These are phyloP conservation scores for Hamiltosporidium magnivora DNA, from an alignment of 371 early-diverging fungal genomes.

Conservation along the genomic window DNA sequence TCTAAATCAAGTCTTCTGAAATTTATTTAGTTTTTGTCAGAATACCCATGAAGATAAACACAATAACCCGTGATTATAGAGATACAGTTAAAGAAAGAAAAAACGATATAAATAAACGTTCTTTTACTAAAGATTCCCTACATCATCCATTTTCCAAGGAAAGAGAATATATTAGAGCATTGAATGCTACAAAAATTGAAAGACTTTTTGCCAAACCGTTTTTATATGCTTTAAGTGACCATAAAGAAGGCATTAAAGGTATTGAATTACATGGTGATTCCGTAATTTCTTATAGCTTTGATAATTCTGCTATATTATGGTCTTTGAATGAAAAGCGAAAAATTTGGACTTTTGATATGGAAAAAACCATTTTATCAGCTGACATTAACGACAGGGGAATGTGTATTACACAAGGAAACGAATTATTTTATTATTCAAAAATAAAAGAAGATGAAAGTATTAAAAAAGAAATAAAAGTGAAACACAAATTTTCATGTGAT, in stretches of 20 bases:
- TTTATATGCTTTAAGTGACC: constrained; percentile 31
- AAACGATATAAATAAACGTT: constrained; percentile 25
- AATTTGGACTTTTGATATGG: too few species aligned
- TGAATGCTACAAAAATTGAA: constrained; percentile 56
- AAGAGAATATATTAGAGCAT: constrained; percentile 55
- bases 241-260: constrained; percentile 50
- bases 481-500: too few species aligned
- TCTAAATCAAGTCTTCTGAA: too few species aligned
- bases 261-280: constrained; percentile 18
- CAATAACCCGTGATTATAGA: constrained; percentile 27
- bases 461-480: too few species aligned
- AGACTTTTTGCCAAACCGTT: constrained; percentile 57
- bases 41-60: constrained; percentile 40
- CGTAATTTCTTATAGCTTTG: constrained; percentile 34
- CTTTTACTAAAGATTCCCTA: constrained; percentile 22
- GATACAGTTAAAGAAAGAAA: constrained; percentile 34
- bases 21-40: background rate
- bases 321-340: constrained; percentile 12
- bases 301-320: constrained; percentile 30
- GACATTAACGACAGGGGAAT: too few species aligned
- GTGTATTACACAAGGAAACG: too few species aligned
- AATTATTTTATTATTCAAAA: too few species aligned
- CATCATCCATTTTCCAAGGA: constrained; percentile 45
- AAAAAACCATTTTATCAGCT: too few species aligned
- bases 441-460: too few species aligned